phyloP scores from a whole-genome alignment of 108 stramenopile genomes.

The Nitzschia sp. region DNA sequence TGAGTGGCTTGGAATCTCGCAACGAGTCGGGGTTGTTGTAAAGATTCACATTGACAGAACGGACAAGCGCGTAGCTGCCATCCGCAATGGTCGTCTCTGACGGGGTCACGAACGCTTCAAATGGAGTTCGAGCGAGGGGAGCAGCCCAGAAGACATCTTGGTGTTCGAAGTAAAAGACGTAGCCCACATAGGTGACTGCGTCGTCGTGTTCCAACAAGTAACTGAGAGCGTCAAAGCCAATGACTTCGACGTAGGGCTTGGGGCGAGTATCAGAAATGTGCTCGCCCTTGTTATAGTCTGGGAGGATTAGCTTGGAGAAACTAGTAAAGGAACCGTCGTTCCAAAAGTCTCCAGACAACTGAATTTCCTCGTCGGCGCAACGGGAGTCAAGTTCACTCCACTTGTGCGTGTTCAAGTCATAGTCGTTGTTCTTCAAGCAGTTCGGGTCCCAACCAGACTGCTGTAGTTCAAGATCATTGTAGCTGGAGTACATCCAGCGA shows the following conservation, averaged over 20 bases:
- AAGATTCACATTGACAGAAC: constrained; percentile 34
- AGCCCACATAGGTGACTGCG: constrained; percentile 28
- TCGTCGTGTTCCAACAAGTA: constrained; percentile 9
- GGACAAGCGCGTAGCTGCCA: constrained; percentile 30
- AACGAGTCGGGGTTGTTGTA: constrained; percentile 8
- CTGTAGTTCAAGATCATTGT: constrained; percentile 23
- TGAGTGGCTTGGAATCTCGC: constrained; percentile 15
- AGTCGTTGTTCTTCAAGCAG: constrained; percentile 18
- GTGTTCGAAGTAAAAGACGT: constrained; percentile 22
- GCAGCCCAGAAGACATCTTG: constrained; percentile 18
- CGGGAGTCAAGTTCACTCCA: constrained; percentile 32
- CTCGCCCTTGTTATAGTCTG: constrained; percentile 22
- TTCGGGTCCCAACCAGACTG: constrained; percentile 32
- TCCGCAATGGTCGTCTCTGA: constrained; percentile 5
- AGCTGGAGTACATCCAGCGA: constrained; percentile 39
- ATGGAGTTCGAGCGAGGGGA: constrained; percentile 12
- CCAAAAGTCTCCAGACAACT: constrained; percentile 14
- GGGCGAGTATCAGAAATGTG: constrained; percentile 13
- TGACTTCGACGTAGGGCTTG: neutral
- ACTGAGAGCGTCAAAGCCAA: constrained; percentile 12
- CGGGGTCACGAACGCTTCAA: constrained; percentile 12
- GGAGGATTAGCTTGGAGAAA: constrained; percentile 15
- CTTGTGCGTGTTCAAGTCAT: constrained; percentile 19
- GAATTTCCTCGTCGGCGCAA: constrained; percentile 27
- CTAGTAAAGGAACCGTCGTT: constrained; percentile 13